Percentiles rank a stretch among this genome's conserved stretches.
phyloP scores from a whole-genome alignment of 768 basidiomycete genomes.

The Mycena vulgaris region DNA sequence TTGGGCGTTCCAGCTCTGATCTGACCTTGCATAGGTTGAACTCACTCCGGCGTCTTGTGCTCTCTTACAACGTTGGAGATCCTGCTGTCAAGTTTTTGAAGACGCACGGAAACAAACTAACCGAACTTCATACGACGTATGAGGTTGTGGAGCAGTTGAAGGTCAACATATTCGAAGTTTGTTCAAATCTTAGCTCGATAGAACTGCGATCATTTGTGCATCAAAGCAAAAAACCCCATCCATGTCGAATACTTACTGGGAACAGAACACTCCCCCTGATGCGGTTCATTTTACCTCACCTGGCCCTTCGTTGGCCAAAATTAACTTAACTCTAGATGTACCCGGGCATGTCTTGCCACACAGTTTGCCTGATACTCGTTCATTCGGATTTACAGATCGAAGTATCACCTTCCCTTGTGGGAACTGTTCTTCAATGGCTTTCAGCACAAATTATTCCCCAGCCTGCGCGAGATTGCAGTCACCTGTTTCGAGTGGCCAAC shows the following conservation, averaged over 20 bases:
- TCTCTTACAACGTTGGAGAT: not conserved
- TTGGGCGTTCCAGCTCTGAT: not conserved
- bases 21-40: not conserved
- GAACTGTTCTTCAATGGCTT: slow-evolving; percentile 5
- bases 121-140: not conserved
- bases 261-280: not conserved
- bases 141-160: not conserved
- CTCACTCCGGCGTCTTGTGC: not conserved
- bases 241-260: not conserved
- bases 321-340: not conserved
- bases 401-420: not conserved
- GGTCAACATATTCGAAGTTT: slow-evolving; percentile 3
- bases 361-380: not conserved
- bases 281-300: not conserved
- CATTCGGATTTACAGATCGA: not conserved
- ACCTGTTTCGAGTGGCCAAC: slow-evolving; percentile 23
- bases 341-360: not conserved
- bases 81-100: not conserved
- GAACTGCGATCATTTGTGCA: not conserved
- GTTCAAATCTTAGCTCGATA: not conserved
- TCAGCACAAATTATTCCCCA: slow-evolving; percentile 10
- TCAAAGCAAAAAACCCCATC: not conserved
- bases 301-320: slow-evolving; percentile 7
- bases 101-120: slow-evolving; percentile 18
- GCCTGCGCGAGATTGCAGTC: slow-evolving; percentile 19